Base-by-base conservation (phyloP, 169 alveolate genomes). In the Perkinsus olseni region DNA sequence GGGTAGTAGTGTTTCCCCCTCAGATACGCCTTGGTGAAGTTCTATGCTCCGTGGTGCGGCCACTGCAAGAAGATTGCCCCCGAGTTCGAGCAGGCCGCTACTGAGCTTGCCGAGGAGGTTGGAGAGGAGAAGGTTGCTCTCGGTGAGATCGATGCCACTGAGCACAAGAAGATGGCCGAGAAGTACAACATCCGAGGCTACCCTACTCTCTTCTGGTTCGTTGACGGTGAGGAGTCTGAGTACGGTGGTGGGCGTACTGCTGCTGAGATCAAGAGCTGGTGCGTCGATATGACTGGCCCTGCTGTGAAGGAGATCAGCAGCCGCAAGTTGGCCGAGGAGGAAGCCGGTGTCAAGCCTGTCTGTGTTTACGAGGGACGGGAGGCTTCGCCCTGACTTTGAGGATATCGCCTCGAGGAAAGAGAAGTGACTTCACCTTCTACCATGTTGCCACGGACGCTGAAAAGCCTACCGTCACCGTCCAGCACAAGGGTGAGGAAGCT, bases 41-140 rank as follows among this genome's bases (percentile, higher is more conserved):
- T 97, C 95, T 97, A 95, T 74, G 98, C 98, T 39, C 98, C 97
- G 38, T 96, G 98, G 98, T 98, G 99, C 91, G 98, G 97, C 21
- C 98, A 97, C 96, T 98, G 99, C 93, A 96, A 97, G 94, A 91
- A 94, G 34, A 74, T 98, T 74, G 97, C 96, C 40, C 98, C 98
- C 50, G 98, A 97, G 93, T 98, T 95, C 94, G 97, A 96, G 94
- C 95, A 96, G 94, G 96, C 96, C 13, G 97, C 98, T 0, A 38
- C 39, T 40, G 48, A 38, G 91, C 74, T 95, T 39, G 82, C 82
- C 82, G 82, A 62, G 82, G 74, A 74, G 93, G 93, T 91, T 50
- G 91, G 91, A 38, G 95, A 95, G 50, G 74, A 38, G 74, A 91
- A 74, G 51, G 40, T 92, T 34, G 82, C 93, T 11, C 62, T 95